A percentile compares a stretch with the other conserved stretches of the same genome.
Evolutionary conservation across 352 stramenopile species (phyloP).

Genomic region (Pythium sukuiense): DNA sequence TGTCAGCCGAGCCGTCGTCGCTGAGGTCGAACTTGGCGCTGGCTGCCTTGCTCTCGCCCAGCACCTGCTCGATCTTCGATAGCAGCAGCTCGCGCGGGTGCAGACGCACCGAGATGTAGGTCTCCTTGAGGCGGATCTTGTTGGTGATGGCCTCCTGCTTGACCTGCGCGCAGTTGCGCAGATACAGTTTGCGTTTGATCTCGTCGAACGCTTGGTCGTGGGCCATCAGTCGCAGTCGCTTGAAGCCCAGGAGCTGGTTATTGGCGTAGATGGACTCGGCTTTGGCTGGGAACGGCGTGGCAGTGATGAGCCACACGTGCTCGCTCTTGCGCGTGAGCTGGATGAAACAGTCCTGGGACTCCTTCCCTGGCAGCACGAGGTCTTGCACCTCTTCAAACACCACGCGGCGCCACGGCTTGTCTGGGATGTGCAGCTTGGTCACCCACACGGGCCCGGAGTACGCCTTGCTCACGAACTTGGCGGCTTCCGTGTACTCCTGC

Average conservation of each 20-base stretch:
- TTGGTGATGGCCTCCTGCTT: constrained; percentile 80
- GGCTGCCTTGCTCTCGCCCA: constrained; percentile 37
- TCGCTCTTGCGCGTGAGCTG: constrained; percentile 73
- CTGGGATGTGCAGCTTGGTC: constrained; percentile 57
- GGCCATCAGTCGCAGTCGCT: constrained; percentile 58
- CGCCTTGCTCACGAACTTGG: constrained; percentile 80
- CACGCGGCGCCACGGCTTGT: constrained; percentile 72
- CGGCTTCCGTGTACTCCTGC: constrained; percentile 67
- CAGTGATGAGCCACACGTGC: constrained; percentile 87
- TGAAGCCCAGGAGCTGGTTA: constrained; percentile 86
- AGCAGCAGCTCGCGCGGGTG: constrained; percentile 70
- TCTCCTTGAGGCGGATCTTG: constrained; percentile 73
- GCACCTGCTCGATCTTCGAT: constrained; percentile 67
- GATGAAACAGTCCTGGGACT: constrained; percentile 80
- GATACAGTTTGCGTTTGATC: constrained; percentile 87
- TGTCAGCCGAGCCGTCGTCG: constrained; percentile 41
- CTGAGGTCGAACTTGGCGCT: constrained; percentile 43
- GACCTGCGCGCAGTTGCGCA: constrained; percentile 82
- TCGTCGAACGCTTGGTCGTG: constrained; percentile 82
- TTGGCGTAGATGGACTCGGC: constrained; percentile 87
- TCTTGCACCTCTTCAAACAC: constrained; percentile 90
- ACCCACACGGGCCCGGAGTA: constrained; percentile 78
- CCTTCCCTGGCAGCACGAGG: constrained; percentile 69
- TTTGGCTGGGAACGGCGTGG: constrained; percentile 81
- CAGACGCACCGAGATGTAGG: constrained; percentile 68